These are phyloP conservation scores for Lasiosphaeriaceae sp. DNA, from an alignment of 495 filamentous ascomycete genomes.

Conservation along the genomic window DNA sequence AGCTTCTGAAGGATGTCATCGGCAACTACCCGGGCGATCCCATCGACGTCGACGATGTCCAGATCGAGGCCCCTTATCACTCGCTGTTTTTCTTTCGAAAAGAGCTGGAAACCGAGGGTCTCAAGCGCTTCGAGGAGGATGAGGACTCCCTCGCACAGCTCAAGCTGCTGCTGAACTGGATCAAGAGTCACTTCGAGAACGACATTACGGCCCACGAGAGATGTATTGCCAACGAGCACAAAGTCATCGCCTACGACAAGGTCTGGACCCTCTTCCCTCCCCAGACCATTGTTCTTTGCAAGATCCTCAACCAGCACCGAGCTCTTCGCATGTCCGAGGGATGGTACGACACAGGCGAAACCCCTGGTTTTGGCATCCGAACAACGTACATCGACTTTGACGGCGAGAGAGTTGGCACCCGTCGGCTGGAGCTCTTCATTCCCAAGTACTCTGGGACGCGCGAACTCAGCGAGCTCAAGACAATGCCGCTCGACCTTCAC, in stretches of 20 bases:
- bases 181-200: slow-evolving; percentile 28
- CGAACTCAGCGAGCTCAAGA: slow-evolving; percentile 22
- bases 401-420: slow-evolving; percentile 27
- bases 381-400: slow-evolving; percentile 31
- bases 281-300: slow-evolving; percentile 21
- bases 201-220: slow-evolving; percentile 30
- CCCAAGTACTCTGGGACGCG: slow-evolving; percentile 24
- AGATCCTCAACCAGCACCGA: slow-evolving; percentile 24
- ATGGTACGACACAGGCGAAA: slow-evolving; percentile 19
- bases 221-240: slow-evolving; percentile 20
- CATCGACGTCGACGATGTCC: slow-evolving; percentile 27
- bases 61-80: slow-evolving; percentile 30
- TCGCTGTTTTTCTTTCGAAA: slow-evolving; percentile 30
- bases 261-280: slow-evolving; percentile 37
- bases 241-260: slow-evolving; percentile 30
- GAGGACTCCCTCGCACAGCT: slow-evolving; percentile 25
- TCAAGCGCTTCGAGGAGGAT: slow-evolving; percentile 26
- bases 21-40: slow-evolving; percentile 27
- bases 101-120: slow-evolving; percentile 25
- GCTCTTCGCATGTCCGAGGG: slow-evolving; percentile 22
- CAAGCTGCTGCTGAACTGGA: slow-evolving; percentile 31
- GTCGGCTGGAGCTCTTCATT: slow-evolving; percentile 16
- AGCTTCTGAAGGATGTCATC: slow-evolving; percentile 30
- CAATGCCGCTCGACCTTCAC: slow-evolving; percentile 25
- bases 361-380: slow-evolving; percentile 11